Evolutionary conservation across 2,329 filamentous ascomycete genomes (phyloP).

Genomic region (Ceratocystis variospora): DNA sequence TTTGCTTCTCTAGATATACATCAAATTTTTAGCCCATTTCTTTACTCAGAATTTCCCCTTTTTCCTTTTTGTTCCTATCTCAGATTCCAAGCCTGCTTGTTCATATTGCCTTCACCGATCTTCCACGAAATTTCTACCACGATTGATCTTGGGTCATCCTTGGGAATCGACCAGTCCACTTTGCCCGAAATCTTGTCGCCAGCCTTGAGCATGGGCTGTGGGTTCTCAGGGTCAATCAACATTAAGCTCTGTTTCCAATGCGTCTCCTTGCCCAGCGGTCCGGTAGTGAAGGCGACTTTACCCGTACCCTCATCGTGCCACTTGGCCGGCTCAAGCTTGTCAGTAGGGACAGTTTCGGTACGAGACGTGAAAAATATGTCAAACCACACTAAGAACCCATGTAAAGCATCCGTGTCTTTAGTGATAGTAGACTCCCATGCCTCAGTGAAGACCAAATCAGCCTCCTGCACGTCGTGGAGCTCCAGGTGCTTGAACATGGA

Average conservation of each 20-base stretch:
- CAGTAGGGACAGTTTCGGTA: conserved; percentile 35
- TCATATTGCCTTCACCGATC: conserved; percentile 29
- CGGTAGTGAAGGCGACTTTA: conserved; percentile 76
- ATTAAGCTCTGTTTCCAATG: conserved; percentile 85
- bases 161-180: conserved; percentile 55
- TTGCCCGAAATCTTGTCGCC: conserved; percentile 50
- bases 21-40: neutral
- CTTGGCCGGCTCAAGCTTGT: conserved; percentile 42
- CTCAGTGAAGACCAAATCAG: conserved; percentile 63
- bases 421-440: conserved; percentile 41
- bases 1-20: neutral
- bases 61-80: conserved; percentile 2
- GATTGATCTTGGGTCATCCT: conserved; percentile 55
- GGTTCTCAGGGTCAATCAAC: conserved; percentile 47
- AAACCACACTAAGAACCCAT: conserved; percentile 86
- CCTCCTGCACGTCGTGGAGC: conserved; percentile 55
- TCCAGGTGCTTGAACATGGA: conserved; percentile 61
- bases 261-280: conserved; percentile 60
- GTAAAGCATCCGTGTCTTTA: conserved; percentile 36
- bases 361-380: conserved; percentile 74
- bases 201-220: conserved; percentile 34
- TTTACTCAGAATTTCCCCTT: neutral
- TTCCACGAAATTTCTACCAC: conserved; percentile 52
- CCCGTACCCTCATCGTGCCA: conserved; percentile 46
- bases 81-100: conserved; percentile 38